phyloP scores from a whole-genome alignment of 2,329 filamentous ascomycete species.

The Ophiostoma pallidulum region DNA sequence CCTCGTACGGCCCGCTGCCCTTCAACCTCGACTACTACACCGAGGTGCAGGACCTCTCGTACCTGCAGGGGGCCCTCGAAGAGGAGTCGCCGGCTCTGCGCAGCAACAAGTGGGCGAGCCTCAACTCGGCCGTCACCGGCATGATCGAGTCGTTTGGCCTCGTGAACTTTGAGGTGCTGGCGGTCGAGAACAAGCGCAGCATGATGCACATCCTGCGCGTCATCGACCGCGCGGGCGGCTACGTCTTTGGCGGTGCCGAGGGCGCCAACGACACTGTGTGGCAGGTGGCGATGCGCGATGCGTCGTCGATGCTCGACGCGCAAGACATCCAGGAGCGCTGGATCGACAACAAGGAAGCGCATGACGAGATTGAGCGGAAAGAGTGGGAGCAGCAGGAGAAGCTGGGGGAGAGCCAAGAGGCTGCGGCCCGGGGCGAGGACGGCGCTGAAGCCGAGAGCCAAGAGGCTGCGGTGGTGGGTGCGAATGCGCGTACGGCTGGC shows the following conservation, averaged over 20 bases:
- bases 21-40: conserved; percentile 98
- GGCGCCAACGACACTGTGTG: conserved; percentile 95
- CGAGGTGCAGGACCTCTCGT: conserved; percentile 85
- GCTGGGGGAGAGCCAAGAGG: conserved; percentile 23
- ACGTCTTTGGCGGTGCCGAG: conserved; percentile 83
- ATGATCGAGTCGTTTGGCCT: conserved; percentile 85
- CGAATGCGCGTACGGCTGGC: conserved; percentile 27
- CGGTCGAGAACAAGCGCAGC: conserved; percentile 92
- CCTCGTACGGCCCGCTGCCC: conserved; percentile 72
- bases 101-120: conserved; percentile 66
- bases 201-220: conserved; percentile 88
- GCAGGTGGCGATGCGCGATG: conserved; percentile 84
- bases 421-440: conserved; percentile 25
- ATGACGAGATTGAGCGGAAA: conserved; percentile 68
- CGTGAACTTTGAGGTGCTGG: conserved; percentile 84
- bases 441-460: conserved; percentile 36
- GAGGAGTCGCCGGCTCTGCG: conserved; percentile 62
- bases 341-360: conserved; percentile 82
- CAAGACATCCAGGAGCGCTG: conserved; percentile 91
- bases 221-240: conserved; percentile 86
- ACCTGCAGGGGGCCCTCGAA: conserved; percentile 72
- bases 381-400: conserved; percentile 69
- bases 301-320: conserved; percentile 66
- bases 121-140: conserved; percentile 80
- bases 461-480: conserved; percentile 26